phyloP scores from a whole-genome alignment of 768 basidiomycete genomes.

The Rhodotorula sphaerocarpa region DNA sequence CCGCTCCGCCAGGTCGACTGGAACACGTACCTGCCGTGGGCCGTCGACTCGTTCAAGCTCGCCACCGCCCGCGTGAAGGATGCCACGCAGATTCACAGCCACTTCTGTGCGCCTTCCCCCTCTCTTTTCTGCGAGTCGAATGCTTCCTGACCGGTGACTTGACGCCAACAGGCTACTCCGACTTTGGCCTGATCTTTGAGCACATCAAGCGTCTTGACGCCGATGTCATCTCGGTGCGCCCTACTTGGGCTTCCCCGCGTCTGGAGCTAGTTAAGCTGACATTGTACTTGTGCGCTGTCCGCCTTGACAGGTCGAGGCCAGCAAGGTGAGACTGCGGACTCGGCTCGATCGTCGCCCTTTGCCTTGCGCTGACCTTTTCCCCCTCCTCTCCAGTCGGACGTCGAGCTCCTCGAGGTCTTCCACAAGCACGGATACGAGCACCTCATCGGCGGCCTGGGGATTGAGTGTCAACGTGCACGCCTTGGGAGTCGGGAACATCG shows the following conservation, averaged over 20 bases:
- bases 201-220: constrained; percentile 64
- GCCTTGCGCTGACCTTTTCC: no score
- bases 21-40: constrained; percentile 94
- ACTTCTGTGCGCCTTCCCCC: constrained; percentile 59
- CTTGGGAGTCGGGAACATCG: no score
- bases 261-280: no score
- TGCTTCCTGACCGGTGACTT: no score
- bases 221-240: constrained; percentile 86
- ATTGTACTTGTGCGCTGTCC: no score
- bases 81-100: constrained; percentile 91
- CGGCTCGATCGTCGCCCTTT: no score
- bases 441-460: no score
- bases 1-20: constrained; percentile 94
- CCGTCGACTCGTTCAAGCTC: constrained; percentile 97
- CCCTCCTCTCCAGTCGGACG: no score
- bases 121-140: not conserved
- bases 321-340: no score
- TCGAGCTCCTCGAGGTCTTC: constrained; percentile 95
- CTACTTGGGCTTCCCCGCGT: no score
- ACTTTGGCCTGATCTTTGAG: constrained; percentile 78
- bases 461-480: no score
- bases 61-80: constrained; percentile 91
- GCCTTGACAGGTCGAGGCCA: no score
- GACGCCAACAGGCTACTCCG: constrained; percentile 61
- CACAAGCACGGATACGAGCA: constrained; percentile 59